These are phyloP conservation scores for Colletotrichum brevisporum DNA, from an alignment of 2,329 filamentous ascomycete species.

Conservation along the genomic window DNA sequence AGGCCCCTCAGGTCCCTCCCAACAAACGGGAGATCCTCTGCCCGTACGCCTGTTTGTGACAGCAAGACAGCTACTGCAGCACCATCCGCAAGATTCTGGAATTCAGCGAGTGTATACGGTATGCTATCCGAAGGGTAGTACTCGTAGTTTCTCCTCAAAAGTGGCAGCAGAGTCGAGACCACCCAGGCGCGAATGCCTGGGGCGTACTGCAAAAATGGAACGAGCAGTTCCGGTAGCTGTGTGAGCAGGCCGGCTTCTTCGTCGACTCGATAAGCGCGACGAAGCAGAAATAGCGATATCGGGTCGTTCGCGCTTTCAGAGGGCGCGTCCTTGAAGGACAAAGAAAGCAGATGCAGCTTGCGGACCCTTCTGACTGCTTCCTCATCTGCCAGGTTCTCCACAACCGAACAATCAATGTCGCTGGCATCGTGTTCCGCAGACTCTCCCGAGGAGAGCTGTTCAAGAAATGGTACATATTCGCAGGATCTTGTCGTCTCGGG, in stretches of 20 bases:
- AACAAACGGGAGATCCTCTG: slow-evolving; percentile 58
- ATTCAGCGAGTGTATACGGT: slow-evolving; percentile 70
- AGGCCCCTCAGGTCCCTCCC: slow-evolving; percentile 78
- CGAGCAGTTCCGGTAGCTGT: slow-evolving; percentile 76
- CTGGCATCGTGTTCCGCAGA: slow-evolving; percentile 56
- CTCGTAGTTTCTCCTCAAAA: slow-evolving; percentile 77
- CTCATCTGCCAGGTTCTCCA: slow-evolving; percentile 72
- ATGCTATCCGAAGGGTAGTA: slow-evolving; percentile 72
- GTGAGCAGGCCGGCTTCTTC: slow-evolving; percentile 78
- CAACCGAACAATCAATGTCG: slow-evolving; percentile 68
- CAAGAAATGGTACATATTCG: slow-evolving; percentile 74
- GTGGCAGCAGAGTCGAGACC: slow-evolving; percentile 76
- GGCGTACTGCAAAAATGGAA: slow-evolving; percentile 76
- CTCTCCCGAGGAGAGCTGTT: slow-evolving; percentile 66
- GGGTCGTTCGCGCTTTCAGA: slow-evolving; percentile 65
- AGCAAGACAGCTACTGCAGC: slow-evolving; percentile 74
- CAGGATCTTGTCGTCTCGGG: slow-evolving; percentile 78
- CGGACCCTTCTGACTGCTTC: slow-evolving; percentile 75
- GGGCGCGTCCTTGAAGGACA: slow-evolving; percentile 65
- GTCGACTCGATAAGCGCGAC: slow-evolving; percentile 78
- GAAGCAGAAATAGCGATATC: slow-evolving; percentile 75
- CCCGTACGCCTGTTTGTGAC: slow-evolving; percentile 63
- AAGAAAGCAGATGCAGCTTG: slow-evolving; percentile 74
- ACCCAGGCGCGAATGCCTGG: slow-evolving; percentile 77
- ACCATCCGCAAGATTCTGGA: slow-evolving; percentile 72